These are phyloP conservation scores for Penicillium freii DNA, from an alignment of 2,329 filamentous ascomycete genomes.

Conservation along the genomic window DNA sequence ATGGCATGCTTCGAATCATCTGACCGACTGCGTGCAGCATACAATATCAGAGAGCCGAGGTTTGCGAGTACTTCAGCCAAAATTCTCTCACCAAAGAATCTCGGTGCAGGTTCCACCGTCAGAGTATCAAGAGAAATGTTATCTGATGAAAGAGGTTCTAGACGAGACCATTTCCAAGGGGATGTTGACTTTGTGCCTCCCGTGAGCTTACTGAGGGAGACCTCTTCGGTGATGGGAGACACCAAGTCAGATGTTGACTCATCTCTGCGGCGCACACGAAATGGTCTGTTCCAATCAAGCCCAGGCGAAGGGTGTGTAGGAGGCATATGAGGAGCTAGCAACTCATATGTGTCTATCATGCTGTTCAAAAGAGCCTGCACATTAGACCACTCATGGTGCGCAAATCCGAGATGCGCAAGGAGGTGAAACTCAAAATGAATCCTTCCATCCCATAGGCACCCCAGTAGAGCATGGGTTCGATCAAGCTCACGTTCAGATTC, in stretches of 20 bases:
- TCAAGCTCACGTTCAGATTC: slow-evolving; percentile 22
- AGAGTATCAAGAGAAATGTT: slow-evolving; percentile 20
- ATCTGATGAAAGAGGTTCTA: slow-evolving; percentile 9
- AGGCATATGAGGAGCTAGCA: slow-evolving; percentile 19
- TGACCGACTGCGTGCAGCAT: slow-evolving; percentile 37
- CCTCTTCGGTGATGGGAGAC: slow-evolving; percentile 7
- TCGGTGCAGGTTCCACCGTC: slow-evolving; percentile 27
- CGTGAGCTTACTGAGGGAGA: slow-evolving; percentile 35
- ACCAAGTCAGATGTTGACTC: slow-evolving; percentile 1
- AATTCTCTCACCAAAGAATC: slow-evolving; percentile 24
- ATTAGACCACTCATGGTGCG: slow-evolving; percentile 41
- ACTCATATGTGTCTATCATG: slow-evolving; percentile 40
- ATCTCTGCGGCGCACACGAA: not conserved
- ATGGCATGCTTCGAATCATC: slow-evolving; percentile 41
- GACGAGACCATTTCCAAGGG: not conserved
- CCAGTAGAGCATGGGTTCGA: slow-evolving; percentile 32
- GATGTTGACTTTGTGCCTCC: slow-evolving; percentile 9
- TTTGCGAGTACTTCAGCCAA: slow-evolving; percentile 42
- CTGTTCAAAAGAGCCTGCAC: slow-evolving; percentile 40
- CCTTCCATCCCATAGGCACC: slow-evolving; percentile 33
- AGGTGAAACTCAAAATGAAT: slow-evolving; percentile 34
- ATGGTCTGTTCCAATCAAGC: slow-evolving; percentile 15
- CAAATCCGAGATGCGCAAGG: slow-evolving; percentile 41
- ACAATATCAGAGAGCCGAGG: slow-evolving; percentile 42
- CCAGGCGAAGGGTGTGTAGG: slow-evolving; percentile 7